A percentile compares a stretch with the other conserved stretches of the same genome.
Evolutionary conservation across 148 eudicot genomes (phyloP).

Genomic region (Rhododendron molle): DNA sequence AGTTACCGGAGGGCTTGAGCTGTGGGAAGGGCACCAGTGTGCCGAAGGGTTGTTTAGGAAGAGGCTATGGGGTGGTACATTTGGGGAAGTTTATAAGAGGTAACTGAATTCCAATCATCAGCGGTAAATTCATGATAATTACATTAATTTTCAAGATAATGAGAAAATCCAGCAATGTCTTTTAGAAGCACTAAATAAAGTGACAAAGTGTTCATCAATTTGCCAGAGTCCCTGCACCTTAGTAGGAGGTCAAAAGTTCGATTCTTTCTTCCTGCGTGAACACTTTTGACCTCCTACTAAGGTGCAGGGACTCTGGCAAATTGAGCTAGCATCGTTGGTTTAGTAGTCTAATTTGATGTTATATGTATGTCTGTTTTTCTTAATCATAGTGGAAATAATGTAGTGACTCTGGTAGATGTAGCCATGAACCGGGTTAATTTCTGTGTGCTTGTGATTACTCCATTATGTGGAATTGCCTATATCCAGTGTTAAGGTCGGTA

Average conservation of each 20-base stretch:
- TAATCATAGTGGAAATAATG: background rate
- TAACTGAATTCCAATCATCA: conserved; percentile 7
- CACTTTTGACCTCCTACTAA: background rate
- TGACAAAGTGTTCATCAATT: background rate
- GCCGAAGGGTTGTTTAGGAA: conserved; percentile 91
- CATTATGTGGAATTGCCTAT: background rate
- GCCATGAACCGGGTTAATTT: background rate
- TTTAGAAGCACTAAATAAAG: too few species aligned
- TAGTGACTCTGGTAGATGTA: background rate
- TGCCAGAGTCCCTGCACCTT: too few species aligned
- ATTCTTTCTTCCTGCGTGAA: too few species aligned
- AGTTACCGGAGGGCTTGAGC: conserved; percentile 86
- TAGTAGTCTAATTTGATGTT: background rate
- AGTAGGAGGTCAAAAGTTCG: too few species aligned
- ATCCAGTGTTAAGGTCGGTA: background rate
- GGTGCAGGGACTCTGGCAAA: background rate
- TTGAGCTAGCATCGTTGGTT: background rate
- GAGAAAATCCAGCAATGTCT: background rate
- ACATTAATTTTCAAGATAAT: too few species aligned
- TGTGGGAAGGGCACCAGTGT: conserved; percentile 95
- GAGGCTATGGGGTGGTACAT: conserved; percentile 98
- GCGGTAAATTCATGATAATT: background rate
- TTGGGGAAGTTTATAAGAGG: conserved; percentile 95
- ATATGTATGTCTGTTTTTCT: background rate
- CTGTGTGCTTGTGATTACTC: background rate